phyloP scores from a whole-genome alignment of 164 flowering plant species.

The Sextonia rubra region DNA sequence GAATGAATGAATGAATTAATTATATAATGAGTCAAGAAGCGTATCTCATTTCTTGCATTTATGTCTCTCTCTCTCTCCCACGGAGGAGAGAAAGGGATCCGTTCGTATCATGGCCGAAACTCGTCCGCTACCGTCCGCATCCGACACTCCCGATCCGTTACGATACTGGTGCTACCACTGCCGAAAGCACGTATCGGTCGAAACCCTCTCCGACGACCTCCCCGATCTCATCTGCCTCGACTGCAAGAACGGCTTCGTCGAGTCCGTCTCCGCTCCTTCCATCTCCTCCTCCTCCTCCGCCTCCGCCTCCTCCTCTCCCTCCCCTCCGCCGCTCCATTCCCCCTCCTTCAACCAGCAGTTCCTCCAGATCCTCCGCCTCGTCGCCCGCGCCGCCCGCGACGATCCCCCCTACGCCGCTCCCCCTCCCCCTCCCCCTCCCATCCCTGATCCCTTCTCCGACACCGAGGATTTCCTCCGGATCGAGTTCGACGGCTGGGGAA shows the following conservation, averaged over 20 bases:
- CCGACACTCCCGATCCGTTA: slow-evolving; percentile 6
- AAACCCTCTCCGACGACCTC: slow-evolving; percentile 38
- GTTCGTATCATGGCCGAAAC: slow-evolving; percentile 14
- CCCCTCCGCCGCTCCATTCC: slow-evolving; percentile 20
- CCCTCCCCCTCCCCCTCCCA: slow-evolving; percentile 23
- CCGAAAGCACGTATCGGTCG: slow-evolving; percentile 60
- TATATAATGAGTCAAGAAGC: too few species aligned
- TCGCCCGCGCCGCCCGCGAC: slow-evolving; percentile 50
- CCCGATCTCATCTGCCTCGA: slow-evolving; percentile 57
- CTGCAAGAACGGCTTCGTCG: slow-evolving; percentile 73
- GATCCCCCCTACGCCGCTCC: slow-evolving; percentile 36
- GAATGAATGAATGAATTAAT: too few species aligned
- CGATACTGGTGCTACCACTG: slow-evolving; percentile 78
- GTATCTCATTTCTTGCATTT: too few species aligned
- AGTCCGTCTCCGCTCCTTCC: slow-evolving; percentile 27
- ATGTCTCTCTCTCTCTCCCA: too few species aligned
- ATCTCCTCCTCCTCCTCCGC: slow-evolving; percentile 1
- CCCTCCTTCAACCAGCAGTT: slow-evolving; percentile 49
- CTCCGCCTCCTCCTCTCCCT: slow-evolving; percentile 5
- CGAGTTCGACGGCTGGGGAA: slow-evolving; percentile 60
- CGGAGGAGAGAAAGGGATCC: too few species aligned
- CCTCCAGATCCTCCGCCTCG: slow-evolving; percentile 49
- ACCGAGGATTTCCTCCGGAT: slow-evolving; percentile 55
- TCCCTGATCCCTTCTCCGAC: slow-evolving; percentile 21
- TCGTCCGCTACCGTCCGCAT: slow-evolving; percentile 20